Percentiles rank a stretch among this genome's conserved stretches.
These are phyloP conservation scores for Fusarium sp. DNA, from an alignment of 2,329 filamentous ascomycete genomes.

Conservation along the genomic window DNA sequence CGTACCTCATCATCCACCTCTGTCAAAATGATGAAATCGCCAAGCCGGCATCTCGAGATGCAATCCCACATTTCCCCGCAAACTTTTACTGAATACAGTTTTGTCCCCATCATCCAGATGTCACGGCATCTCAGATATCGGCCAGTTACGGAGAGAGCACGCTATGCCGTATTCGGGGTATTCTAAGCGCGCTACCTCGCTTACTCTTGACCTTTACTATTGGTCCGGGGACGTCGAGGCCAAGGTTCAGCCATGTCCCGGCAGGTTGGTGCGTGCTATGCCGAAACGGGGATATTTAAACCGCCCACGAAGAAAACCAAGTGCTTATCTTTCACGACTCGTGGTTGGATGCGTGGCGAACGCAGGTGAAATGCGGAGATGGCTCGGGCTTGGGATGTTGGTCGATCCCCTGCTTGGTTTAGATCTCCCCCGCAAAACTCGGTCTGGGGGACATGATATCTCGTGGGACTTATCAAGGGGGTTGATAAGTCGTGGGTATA, in stretches of 20 bases:
- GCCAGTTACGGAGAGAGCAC: background rate
- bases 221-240: background rate
- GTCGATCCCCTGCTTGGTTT: background rate
- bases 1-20: background rate
- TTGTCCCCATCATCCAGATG: background rate
- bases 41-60: background rate
- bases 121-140: background rate
- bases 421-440: background rate
- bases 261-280: background rate
- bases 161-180: conserved; percentile 10
- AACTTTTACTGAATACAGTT: background rate
- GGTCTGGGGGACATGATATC: background rate
- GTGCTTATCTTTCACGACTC: background rate
- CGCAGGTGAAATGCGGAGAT: background rate
- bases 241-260: background rate
- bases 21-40: background rate
- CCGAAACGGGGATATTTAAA: background rate
- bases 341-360: background rate
- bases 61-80: background rate
- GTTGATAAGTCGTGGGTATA: background rate
- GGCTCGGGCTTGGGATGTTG: background rate
- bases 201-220: background rate
- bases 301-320: background rate
- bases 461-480: background rate
- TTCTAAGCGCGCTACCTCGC: conserved; percentile 7